A percentile compares a stretch with the other conserved stretches of the same genome.
These are phyloP conservation scores for Calycina herbarum DNA, from an alignment of 2,329 filamentous ascomycete species.

Conservation along the genomic window DNA sequence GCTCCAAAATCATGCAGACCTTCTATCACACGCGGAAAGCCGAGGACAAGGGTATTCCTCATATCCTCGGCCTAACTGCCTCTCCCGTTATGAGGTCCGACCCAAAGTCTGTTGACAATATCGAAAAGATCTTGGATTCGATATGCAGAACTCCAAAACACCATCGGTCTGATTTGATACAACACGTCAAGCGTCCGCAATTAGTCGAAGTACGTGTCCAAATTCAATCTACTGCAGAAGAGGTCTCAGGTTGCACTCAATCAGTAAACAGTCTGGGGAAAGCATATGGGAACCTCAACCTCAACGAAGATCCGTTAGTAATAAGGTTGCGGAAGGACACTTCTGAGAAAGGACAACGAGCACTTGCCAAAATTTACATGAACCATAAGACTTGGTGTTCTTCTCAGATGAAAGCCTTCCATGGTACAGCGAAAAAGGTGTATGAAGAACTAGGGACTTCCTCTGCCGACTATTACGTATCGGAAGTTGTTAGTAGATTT, in stretches of 20 bases:
- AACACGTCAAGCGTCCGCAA: conserved; percentile 32
- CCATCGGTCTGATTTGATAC: conserved; percentile 50
- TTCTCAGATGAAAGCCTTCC: conserved; percentile 57
- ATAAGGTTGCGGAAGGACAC: conserved; percentile 46
- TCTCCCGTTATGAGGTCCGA: conserved; percentile 37
- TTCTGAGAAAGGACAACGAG: conserved; percentile 43
- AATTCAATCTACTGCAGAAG: not conserved
- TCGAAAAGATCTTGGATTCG: conserved; percentile 57
- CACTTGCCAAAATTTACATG: conserved; percentile 43
- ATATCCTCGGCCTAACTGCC: conserved; percentile 38
- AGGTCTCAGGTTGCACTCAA: conserved; percentile 15
- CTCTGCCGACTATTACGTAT: conserved; percentile 68
- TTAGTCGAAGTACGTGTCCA: conserved; percentile 28
- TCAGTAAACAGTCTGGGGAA: conserved; percentile 26
- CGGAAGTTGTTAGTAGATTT: conserved; percentile 46
- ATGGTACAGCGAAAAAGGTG: conserved; percentile 51
- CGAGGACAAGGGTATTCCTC: conserved; percentile 24
- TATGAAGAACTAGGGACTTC: conserved; percentile 62
- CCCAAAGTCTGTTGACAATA: conserved; percentile 27
- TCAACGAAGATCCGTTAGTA: conserved; percentile 62
- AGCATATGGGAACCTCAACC: conserved; percentile 47
- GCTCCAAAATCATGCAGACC: conserved; percentile 35
- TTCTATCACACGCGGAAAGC: conserved; percentile 35
- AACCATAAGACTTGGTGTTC: conserved; percentile 52
- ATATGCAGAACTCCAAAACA: conserved; percentile 55